These are phyloP conservation scores for Zizania palustris DNA, from an alignment of 202 grass and related monocot species.

Conservation along the genomic window DNA sequence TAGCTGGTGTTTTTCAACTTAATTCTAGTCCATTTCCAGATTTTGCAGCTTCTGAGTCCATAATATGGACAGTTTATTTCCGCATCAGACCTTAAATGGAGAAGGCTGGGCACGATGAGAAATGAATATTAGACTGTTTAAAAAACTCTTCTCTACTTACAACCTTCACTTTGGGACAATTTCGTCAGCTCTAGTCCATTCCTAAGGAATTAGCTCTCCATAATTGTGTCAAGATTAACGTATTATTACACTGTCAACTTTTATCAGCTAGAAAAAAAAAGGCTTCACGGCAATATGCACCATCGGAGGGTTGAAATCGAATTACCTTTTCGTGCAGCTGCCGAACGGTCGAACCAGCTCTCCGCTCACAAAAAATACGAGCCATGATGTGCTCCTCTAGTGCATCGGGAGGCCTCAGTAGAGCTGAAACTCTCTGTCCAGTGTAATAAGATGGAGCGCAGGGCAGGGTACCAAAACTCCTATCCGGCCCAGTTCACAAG, in stretches of 20 bases:
- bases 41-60: too few species aligned
- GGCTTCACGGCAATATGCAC: neutral
- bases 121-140: neutral
- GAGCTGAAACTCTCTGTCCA: neutral
- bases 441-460: neutral
- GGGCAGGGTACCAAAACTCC: neutral
- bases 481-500: neutral
- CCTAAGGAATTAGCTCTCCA: constrained; percentile 27
- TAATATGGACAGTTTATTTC: too few species aligned
- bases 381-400: neutral
- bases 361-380: constrained; percentile 20
- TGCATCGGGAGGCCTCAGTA: neutral
- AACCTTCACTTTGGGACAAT: constrained; percentile 4
- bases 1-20: too few species aligned
- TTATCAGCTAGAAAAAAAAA: constrained; percentile 19
- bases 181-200: constrained; percentile 14
- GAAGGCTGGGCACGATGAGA: too few species aligned
- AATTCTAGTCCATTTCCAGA: too few species aligned
- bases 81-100: too few species aligned
- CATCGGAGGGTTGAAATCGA: neutral
- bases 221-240: neutral
- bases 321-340: neutral
- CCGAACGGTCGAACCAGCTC: constrained; percentile 8
- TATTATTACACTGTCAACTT: constrained; percentile 36
- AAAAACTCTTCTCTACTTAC: constrained; percentile 1